A percentile compares a stretch with the other conserved stretches of the same genome.
Conservation (phyloP, 257 asterid species). For the Datura wrightii region DNA sequence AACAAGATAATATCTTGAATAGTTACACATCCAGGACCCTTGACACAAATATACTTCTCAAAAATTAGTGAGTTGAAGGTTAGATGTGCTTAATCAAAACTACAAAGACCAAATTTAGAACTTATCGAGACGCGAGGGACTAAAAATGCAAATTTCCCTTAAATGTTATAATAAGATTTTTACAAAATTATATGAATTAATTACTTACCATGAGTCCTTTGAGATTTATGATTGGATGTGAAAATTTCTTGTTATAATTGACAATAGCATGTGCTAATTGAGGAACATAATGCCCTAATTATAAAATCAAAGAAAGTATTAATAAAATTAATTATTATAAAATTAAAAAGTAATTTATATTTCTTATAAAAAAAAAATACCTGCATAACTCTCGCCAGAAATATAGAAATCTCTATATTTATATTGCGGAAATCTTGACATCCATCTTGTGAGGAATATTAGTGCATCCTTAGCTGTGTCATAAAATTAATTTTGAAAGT, state of each 20-base stretch:
- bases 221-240: constrained; percentile 64
- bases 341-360: background rate
- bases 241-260: constrained; percentile 56
- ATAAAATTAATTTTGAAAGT: background rate
- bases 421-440: constrained; percentile 76
- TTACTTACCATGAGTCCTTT: constrained; percentile 78
- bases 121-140: background rate
- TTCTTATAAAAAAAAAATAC: constrained; percentile 34
- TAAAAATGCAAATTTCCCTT: background rate
- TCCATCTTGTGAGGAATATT: constrained; percentile 68
- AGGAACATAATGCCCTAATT: constrained; percentile 81
- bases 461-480: constrained; percentile 76
- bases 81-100: background rate
- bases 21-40: no score
- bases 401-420: constrained; percentile 69
- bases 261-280: constrained; percentile 64
- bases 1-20: no score
- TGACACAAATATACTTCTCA: no score
- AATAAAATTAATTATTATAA: background rate
- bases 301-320: background rate
- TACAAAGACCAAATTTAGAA: background rate
- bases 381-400: constrained; percentile 88
- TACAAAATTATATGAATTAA: background rate
- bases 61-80: no score
- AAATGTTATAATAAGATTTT: background rate